Conservation (phyloP, 75 land plant genomes). For the Cryptomeria japonica region DNA sequence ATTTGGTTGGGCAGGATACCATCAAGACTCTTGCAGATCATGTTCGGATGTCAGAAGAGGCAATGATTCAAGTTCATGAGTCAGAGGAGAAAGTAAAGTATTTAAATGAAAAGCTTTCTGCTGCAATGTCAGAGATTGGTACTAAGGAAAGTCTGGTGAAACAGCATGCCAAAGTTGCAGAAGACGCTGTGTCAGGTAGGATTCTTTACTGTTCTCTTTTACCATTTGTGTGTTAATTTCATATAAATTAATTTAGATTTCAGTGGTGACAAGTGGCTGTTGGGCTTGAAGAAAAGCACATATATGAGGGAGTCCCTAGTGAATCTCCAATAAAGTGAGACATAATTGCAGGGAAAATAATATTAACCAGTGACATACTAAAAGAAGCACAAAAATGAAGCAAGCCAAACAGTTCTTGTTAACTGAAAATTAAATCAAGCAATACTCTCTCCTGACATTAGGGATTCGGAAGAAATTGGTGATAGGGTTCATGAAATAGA, state of each 20-base stretch:
- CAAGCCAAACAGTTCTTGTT: background rate
- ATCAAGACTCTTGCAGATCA: constrained; percentile 15
- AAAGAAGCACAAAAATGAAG: background rate
- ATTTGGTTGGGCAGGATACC: constrained; percentile 18
- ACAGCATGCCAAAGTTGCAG: constrained; percentile 72
- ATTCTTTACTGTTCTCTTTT: background rate
- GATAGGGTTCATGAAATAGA: background rate
- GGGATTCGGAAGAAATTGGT: background rate
- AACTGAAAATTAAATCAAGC: background rate
- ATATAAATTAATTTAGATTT: background rate
- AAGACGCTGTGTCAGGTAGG: constrained; percentile 70
- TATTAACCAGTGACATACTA: background rate
- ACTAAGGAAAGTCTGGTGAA: constrained; percentile 56
- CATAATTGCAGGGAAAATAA: background rate
- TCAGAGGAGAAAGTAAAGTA: constrained; percentile 42
- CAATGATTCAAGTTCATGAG: constrained; percentile 24
- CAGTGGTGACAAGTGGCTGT: background rate
- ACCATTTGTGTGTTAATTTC: background rate
- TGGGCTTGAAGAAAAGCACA: background rate
- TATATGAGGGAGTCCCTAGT: background rate
- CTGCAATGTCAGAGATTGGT: constrained; percentile 41
- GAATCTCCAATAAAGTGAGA: background rate
- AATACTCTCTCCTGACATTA: background rate
- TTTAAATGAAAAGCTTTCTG: constrained; percentile 44
- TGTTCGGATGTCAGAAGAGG: constrained; percentile 26